These are phyloP conservation scores for Elaeagnus macrophylla DNA, from an alignment of 306 rosid species.

Conservation along the genomic window DNA sequence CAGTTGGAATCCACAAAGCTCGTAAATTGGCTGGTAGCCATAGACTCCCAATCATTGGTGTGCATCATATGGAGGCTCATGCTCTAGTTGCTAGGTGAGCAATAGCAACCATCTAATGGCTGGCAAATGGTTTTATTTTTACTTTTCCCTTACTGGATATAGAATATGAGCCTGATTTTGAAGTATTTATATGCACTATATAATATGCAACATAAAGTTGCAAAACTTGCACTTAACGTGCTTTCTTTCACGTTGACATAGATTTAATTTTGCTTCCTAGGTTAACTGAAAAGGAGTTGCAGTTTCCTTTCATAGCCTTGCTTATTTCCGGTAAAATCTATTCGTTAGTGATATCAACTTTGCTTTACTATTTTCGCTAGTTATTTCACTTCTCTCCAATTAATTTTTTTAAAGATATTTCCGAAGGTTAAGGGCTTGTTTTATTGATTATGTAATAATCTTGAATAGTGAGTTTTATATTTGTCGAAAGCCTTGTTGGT, in stretches of 20 bases:
- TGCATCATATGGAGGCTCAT: constrained; percentile 99
- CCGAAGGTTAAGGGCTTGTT: neutral
- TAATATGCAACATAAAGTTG: neutral
- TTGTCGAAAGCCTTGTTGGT: too few species aligned
- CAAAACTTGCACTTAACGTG: constrained; percentile 9
- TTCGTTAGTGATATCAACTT: constrained; percentile 2
- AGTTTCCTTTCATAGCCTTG: constrained; percentile 84
- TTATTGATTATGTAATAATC: neutral
- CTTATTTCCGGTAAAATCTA: constrained; percentile 68
- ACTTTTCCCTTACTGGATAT: neutral
- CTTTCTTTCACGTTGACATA: constrained; percentile 14
- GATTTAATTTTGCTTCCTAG: constrained; percentile 31
- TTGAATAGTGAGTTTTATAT: neutral
- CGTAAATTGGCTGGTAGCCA: constrained; percentile 54
- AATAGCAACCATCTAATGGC: neutral
- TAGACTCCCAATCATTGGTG: constrained; percentile 68
- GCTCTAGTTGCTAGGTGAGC: constrained; percentile 88
- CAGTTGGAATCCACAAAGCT: constrained; percentile 92
- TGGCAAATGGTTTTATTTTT: neutral
- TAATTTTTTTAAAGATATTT: neutral
- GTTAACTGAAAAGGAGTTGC: constrained; percentile 62
- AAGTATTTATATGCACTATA: too few species aligned
- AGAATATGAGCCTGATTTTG: too few species aligned
- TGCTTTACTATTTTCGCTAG: neutral
- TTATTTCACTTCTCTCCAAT: neutral